These are phyloP conservation scores for Symbiodinium natans DNA, from an alignment of 73 alveolate species.

Conservation along the genomic window DNA sequence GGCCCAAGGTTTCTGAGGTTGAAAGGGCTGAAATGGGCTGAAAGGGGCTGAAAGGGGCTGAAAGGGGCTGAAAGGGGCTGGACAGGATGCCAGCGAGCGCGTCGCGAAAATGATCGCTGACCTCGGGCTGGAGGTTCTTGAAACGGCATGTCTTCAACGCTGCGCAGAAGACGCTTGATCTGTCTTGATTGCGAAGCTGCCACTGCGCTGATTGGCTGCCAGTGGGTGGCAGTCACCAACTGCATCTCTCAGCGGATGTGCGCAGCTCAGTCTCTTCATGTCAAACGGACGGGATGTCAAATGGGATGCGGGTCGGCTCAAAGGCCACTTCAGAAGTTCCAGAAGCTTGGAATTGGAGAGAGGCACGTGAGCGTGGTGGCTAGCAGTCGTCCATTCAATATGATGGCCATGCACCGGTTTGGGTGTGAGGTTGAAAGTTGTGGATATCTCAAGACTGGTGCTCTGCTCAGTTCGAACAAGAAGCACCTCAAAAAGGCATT, in stretches of 20 bases:
- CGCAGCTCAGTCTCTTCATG: background rate
- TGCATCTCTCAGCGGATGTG: conserved; percentile 86
- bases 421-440: conserved; percentile 48
- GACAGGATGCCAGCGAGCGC: conserved; percentile 57
- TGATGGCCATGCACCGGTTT: too few species aligned
- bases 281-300: background rate
- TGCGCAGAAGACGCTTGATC: too few species aligned
- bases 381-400: too few species aligned
- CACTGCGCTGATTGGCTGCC: background rate
- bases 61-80: background rate
- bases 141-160: too few species aligned
- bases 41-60: too few species aligned
- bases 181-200: too few species aligned
- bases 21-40: too few species aligned
- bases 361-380: too few species aligned
- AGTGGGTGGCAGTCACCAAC: conserved; percentile 93
- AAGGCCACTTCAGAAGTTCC: conserved; percentile 82
- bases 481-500: background rate
- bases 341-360: conserved; percentile 85
- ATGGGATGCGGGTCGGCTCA: too few species aligned
- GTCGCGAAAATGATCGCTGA: conserved; percentile 88
- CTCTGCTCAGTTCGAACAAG: background rate
- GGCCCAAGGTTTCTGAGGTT: too few species aligned
- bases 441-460: conserved; percentile 72
- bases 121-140: conserved; percentile 65